Conservation (phyloP, 1,284 basidiomycete species). For the Rhodotorula sp. region DNA sequence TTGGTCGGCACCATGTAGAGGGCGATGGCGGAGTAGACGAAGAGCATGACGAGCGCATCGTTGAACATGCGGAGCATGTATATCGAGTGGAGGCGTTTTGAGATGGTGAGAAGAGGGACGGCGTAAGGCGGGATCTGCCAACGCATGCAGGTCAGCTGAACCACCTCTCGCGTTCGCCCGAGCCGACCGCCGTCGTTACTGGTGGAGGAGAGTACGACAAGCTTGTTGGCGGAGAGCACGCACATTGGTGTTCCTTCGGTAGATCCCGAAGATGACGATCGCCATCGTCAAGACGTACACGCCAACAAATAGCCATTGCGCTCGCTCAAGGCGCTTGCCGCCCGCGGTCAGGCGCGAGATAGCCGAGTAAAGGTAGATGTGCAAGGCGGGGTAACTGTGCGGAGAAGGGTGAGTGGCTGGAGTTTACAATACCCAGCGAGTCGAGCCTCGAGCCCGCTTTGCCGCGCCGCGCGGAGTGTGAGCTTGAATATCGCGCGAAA, state of each 20-base stretch:
- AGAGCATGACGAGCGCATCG: slow-evolving; percentile 79
- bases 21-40: slow-evolving; percentile 51
- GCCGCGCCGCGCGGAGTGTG: too few species aligned
- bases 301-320: slow-evolving; percentile 73
- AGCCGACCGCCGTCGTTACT: too few species aligned
- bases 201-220: too few species aligned
- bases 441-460: too few species aligned
- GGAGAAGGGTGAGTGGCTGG: accelerated
- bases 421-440: too few species aligned
- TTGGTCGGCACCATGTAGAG: slow-evolving; percentile 34
- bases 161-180: too few species aligned
- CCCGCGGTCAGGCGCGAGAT: slow-evolving; percentile 64
- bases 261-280: slow-evolving; percentile 64
- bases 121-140: slow-evolving; percentile 69
- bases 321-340: slow-evolving; percentile 63
- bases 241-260: slow-evolving; percentile 51
- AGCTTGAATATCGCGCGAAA: too few species aligned
- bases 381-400: slow-evolving; percentile 86
- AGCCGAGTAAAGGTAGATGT: slow-evolving; percentile 78
- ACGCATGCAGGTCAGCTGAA: too few species aligned
- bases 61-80: slow-evolving; percentile 92
- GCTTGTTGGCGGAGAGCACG: neutral
- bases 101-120: slow-evolving; percentile 72
- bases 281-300: slow-evolving; percentile 69
- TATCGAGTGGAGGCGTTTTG: slow-evolving; percentile 92